Evolutionary conservation across 306 rosid species (phyloP).

Genomic region (Dalbergia cochinchinensis): DNA sequence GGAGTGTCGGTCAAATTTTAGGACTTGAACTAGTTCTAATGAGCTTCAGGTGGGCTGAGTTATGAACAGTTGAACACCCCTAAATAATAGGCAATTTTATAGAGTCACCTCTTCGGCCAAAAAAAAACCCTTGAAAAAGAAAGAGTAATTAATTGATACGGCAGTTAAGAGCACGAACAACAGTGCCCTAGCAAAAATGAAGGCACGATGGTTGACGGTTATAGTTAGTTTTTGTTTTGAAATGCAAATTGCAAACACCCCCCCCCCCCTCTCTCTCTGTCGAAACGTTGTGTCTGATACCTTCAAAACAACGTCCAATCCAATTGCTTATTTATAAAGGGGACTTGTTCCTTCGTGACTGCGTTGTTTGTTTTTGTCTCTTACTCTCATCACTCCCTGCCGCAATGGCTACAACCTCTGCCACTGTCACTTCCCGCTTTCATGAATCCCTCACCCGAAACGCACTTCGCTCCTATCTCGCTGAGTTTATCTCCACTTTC

Average conservation of each 20-base stretch:
- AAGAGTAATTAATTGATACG: not conserved
- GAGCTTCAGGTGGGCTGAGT: too few relatives aligned
- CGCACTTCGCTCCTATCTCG: slow-evolving; percentile 79
- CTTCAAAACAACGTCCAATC: not conserved
- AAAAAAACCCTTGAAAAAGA: too few relatives aligned
- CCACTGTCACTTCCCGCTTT: slow-evolving; percentile 57
- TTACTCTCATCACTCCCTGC: not conserved
- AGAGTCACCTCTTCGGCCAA: too few relatives aligned
- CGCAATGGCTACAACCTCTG: slow-evolving; percentile 64
- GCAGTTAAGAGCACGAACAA: slow-evolving; percentile 9
- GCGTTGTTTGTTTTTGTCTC: not conserved
- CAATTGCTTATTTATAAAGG: slow-evolving; percentile 21
- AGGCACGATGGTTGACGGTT: slow-evolving; percentile 23
- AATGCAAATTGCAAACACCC: slow-evolving; percentile 1
- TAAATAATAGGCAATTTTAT: too few relatives aligned
- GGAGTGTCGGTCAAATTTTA: too few relatives aligned
- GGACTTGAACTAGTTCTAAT: too few relatives aligned
- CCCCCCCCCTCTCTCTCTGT: not conserved
- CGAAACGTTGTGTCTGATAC: slow-evolving; percentile 15
- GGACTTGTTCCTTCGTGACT: not conserved
- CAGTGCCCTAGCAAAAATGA: not conserved
- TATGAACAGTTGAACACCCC: too few relatives aligned
- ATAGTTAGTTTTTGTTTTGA: slow-evolving; percentile 37
- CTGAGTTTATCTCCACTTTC: slow-evolving; percentile 93
- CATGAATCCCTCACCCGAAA: slow-evolving; percentile 62